Evolutionary conservation across 257 asterid species (phyloP).

Genomic region (Solanum infundibuliforme): DNA sequence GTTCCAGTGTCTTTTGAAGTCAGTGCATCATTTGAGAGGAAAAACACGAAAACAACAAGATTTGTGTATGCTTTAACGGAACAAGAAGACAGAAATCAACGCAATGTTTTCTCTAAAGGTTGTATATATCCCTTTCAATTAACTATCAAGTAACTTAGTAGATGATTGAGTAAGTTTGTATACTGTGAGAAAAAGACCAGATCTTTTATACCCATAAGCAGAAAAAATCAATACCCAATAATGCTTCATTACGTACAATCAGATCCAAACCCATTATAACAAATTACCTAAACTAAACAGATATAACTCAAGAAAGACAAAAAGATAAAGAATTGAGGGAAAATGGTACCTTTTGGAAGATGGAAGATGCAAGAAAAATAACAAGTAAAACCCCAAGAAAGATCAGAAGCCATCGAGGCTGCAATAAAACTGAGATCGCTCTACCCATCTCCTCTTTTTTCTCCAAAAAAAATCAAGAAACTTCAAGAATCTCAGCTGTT

Average conservation of each 20-base stretch:
- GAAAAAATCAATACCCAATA: background rate
- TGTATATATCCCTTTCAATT: background rate
- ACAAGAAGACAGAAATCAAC: background rate
- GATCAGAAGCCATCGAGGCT: slow-evolving; percentile 50
- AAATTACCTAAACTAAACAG: background rate
- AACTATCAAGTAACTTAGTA: background rate
- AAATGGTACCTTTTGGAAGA: slow-evolving; percentile 38
- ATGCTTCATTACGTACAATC: background rate
- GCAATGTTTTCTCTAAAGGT: background rate
- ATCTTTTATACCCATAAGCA: background rate
- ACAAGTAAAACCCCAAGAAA: slow-evolving; percentile 38
- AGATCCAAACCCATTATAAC: background rate
- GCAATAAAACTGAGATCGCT: slow-evolving; percentile 59
- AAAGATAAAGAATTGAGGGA: background rate
- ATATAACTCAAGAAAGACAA: background rate
- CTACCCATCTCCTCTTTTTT: slow-evolving; percentile 42
- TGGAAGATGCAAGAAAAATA: slow-evolving; percentile 41
- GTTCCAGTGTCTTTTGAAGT: background rate
- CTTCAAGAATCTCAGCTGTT: background rate
- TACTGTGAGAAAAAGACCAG: background rate
- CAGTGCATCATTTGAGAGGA: background rate
- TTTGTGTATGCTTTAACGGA: background rate
- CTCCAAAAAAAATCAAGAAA: slow-evolving; percentile 6
- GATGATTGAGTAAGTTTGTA: background rate
- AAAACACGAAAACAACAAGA: background rate